Conservation (phyloP, 306 rosid species). For the Cucurbita pepo region DNA sequence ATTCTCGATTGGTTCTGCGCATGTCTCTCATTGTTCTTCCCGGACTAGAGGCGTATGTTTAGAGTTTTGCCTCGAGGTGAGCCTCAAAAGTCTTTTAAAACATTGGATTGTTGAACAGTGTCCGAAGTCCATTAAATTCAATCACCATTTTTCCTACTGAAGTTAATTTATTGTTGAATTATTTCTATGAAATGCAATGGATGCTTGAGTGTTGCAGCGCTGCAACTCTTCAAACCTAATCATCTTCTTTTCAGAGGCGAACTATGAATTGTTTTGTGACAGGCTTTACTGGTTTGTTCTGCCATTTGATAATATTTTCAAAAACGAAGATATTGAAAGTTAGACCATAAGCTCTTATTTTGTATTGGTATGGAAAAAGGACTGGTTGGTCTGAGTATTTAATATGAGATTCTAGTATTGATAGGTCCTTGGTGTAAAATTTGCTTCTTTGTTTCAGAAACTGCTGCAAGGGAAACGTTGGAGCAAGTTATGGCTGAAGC, state of each 20-base stretch:
- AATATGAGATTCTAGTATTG: not conserved
- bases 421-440: not conserved
- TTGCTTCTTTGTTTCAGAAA: constrained; percentile 25
- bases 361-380: not conserved
- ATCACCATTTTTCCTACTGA: not conserved
- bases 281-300: not conserved
- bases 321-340: not conserved
- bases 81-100: too few species aligned
- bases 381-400: not conserved
- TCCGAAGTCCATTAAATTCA: not conserved
- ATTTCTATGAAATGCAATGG: not conserved
- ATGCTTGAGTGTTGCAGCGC: not conserved
- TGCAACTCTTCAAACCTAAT: not conserved
- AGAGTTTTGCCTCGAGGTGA: too few species aligned
- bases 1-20: not conserved
- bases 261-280: not conserved
- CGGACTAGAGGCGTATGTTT: not conserved
- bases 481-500: constrained; percentile 83
- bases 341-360: not conserved
- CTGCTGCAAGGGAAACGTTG: constrained; percentile 74
- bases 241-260: too few species aligned
- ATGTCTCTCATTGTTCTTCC: not conserved
- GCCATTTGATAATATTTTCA: not conserved
- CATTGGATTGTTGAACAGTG: not conserved
- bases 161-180: not conserved